Base-by-base conservation (phyloP, 2,329 filamentous ascomycete genomes). In the Hypoxylon sp. region DNA sequence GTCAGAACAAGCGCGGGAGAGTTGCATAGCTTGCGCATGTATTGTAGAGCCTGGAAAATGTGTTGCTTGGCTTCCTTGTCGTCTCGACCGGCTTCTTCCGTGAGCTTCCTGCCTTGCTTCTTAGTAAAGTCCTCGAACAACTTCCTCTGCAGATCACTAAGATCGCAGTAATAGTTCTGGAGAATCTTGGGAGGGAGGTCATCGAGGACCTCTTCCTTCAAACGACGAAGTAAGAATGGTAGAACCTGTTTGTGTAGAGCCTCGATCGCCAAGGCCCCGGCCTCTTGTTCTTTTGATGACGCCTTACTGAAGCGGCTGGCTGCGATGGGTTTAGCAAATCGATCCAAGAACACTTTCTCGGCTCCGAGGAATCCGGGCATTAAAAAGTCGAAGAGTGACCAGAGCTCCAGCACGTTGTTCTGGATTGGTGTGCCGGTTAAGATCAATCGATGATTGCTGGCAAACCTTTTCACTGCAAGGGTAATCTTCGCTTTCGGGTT, bases 21-120 rank as follows among this genome's bases (percentile, higher is more conserved):
- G 78, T 99, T 99, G 86, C 96, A 99, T 5, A 99, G 88, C 81
- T 98, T 98, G 66, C 96, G 93, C 96, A 99, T 99, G 81, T 99
- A 99, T 78, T 99, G 96, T 46, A 99, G 81, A 3, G 96, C 96
- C 78, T 98, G 95, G 91, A 99, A 99, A 72, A 99, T 99, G 78
- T 99, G 96, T 78, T 97, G 92, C 79, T 99, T 99, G 70, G 94
- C 90, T 68, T 97, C 93, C 77, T 96, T 97, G 75, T 97, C 95
- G 27, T 91, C 90, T 27, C 89, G 90, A 12, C 91, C 90, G 11
- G 95, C 93, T 76, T 96, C 93, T 29, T 93, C 89, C 45, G 92
- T 89, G 32, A 99, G 87, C 68, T 93, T 91, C 79, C 94, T 96
- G 75, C 93, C 90, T 77, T 99, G 95, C 71, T 94, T 96, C 85